These are phyloP conservation scores for Lentinula raphanica DNA, from an alignment of 768 basidiomycete species.

Conservation along the genomic window DNA sequence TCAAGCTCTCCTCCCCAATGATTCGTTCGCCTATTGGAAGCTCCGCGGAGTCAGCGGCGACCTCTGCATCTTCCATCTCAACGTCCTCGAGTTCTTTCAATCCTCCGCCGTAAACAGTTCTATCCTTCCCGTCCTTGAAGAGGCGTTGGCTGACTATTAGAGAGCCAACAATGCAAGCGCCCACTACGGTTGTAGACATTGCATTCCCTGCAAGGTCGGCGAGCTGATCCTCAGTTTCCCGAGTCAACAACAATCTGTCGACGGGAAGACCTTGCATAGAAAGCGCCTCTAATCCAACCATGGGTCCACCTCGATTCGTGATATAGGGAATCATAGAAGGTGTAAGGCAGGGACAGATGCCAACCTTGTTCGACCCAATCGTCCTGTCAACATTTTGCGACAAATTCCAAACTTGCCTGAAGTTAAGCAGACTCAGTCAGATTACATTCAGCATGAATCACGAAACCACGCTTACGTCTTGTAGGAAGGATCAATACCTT, in stretches of 20 bases:
- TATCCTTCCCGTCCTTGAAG: conserved; percentile 62
- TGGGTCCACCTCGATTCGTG: conserved; percentile 92
- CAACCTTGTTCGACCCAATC: conserved; percentile 72
- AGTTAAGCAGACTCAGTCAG: conserved; percentile 11
- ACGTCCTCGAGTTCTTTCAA: conserved; percentile 24
- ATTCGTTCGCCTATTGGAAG: conserved; percentile 46
- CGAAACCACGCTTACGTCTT: conserved; percentile 62
- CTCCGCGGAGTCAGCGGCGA: background rate
- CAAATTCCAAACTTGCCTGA: conserved; percentile 88
- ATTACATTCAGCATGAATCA: background rate
- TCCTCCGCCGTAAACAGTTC: conserved; percentile 57
- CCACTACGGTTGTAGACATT: conserved; percentile 97
- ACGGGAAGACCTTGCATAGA: conserved; percentile 93
- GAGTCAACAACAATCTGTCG: conserved; percentile 85
- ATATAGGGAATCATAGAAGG: conserved; percentile 97
- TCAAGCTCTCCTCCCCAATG: conserved; percentile 66
- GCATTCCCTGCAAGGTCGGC: conserved; percentile 95
- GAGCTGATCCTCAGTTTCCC: conserved; percentile 89
- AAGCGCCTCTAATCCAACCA: conserved; percentile 89
- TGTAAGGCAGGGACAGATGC: conserved; percentile 89
- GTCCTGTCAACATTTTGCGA: conserved; percentile 95
- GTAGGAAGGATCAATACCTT: conserved; percentile 79
- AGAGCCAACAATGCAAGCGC: conserved; percentile 81
- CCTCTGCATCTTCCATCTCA: conserved; percentile 46
- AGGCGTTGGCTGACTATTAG: conserved; percentile 63